A percentile compares a stretch with the other conserved stretches of the same genome.
Evolutionary conservation across 2,329 filamentous ascomycete species (phyloP).

Genomic region (Paecilomyces variotii): DNA sequence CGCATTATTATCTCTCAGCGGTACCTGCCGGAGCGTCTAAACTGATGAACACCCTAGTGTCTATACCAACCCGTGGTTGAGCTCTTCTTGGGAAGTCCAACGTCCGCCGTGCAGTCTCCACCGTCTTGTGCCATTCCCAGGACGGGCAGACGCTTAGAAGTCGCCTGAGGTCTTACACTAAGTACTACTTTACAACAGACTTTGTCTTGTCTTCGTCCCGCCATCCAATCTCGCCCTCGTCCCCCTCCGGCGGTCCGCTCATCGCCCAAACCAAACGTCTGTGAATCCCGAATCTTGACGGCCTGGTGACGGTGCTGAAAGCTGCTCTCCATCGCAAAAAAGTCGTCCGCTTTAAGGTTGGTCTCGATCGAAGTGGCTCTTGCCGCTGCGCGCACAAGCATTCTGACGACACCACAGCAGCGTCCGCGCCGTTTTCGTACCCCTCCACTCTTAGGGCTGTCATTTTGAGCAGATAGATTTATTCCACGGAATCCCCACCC

Average conservation of each 20-base stretch:
- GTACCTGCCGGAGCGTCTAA: slow-evolving; percentile 24
- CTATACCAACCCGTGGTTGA: slow-evolving; percentile 24
- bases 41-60: slow-evolving; percentile 19
- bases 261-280: not conserved
- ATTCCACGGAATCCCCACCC: slow-evolving; percentile 15
- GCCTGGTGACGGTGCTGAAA: not conserved
- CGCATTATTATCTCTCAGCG: slow-evolving; percentile 21
- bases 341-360: slow-evolving; percentile 10
- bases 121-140: not conserved
- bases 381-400: slow-evolving; percentile 20
- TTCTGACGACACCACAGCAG: slow-evolving; percentile 26
- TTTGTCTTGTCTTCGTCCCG: not conserved
- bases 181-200: not conserved
- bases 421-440: slow-evolving; percentile 21
- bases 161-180: not conserved
- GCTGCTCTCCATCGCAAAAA: not conserved
- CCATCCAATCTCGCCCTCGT: not conserved
- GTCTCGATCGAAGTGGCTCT: slow-evolving; percentile 22
- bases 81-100: slow-evolving; percentile 1
- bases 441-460: slow-evolving; percentile 13
- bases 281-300: not conserved
- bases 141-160: not conserved
- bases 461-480: slow-evolving; percentile 6
- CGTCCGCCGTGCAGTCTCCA: slow-evolving; percentile 7
- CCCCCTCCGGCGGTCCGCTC: not conserved